Conservation (phyloP, 768 basidiomycete species). For the Xanthoconium purpureum region DNA sequence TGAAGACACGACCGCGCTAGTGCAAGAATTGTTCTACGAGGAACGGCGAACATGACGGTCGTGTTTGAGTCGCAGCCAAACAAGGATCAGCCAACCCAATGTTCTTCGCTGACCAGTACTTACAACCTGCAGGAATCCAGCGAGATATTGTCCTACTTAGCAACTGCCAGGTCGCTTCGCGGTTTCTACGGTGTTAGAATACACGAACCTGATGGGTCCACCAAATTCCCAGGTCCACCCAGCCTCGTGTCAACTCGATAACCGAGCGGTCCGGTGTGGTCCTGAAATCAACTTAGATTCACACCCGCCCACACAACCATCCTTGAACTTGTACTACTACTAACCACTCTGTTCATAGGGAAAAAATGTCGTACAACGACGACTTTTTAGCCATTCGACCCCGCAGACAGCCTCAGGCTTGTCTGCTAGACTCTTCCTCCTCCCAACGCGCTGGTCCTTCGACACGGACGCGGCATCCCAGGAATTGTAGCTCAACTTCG, state of each 20-base stretch:
- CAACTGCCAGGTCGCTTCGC: not conserved
- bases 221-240: conserved; percentile 9
- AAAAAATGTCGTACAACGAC: conserved; percentile 19
- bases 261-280: conserved; percentile 18
- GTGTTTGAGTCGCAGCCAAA: conserved; percentile 3
- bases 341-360: conserved; percentile 1
- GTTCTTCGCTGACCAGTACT: not conserved
- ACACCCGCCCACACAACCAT: conserved; percentile 6
- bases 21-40: not conserved
- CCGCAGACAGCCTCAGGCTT: conserved; percentile 2
- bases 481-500: conserved; percentile 14
- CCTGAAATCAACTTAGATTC: conserved; percentile 29
- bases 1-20: conserved; percentile 2
- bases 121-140: not conserved
- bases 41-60: conserved; percentile 10
- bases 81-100: not conserved
- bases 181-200: not conserved
- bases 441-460: conserved; percentile 5
- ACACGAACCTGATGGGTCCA: not conserved
- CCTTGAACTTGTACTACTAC: conserved; percentile 26
- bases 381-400: conserved; percentile 6
- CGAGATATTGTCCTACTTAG: no score
- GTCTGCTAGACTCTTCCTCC: not conserved
- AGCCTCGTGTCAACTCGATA: conserved; percentile 14
- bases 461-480: conserved; percentile 1